These are phyloP conservation scores for Cladorrhinum sp. DNA, from an alignment of 2,329 filamentous ascomycete species.

Conservation along the genomic window DNA sequence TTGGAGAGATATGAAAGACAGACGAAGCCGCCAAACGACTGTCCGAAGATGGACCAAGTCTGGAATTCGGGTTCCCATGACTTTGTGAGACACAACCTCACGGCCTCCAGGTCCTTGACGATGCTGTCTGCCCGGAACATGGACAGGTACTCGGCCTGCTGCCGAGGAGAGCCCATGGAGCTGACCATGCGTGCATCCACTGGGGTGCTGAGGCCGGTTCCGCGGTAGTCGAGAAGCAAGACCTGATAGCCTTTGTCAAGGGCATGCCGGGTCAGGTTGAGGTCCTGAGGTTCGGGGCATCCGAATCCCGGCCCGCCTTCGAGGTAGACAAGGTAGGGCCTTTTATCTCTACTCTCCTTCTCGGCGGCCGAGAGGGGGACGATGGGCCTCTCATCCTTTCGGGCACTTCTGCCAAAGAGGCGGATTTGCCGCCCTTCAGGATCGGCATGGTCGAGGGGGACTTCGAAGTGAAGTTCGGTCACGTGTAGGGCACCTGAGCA, in stretches of 20 bases:
- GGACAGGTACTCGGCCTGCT: constrained; percentile 77
- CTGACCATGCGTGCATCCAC: constrained; percentile 71
- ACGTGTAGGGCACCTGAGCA: constrained; percentile 66
- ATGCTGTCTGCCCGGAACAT: constrained; percentile 87
- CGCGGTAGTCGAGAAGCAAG: constrained; percentile 85
- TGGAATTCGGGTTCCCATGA: constrained; percentile 66
- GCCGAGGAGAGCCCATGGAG: constrained; percentile 57
- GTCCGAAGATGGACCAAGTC: constrained; percentile 83
- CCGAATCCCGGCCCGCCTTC: constrained; percentile 84
- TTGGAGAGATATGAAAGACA: constrained; percentile 79
- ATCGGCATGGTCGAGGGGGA: constrained; percentile 73
- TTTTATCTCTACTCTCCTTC: constrained; percentile 32
- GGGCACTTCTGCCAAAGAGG: constrained; percentile 74
- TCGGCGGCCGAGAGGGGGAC: constrained; percentile 40
- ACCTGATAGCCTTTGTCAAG: constrained; percentile 81
- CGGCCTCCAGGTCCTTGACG: constrained; percentile 82
- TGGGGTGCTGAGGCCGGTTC: constrained; percentile 80
- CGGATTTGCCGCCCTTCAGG: constrained; percentile 60
- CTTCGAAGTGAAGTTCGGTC: constrained; percentile 81
- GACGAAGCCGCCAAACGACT: constrained; percentile 91
- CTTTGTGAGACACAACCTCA: constrained; percentile 70
- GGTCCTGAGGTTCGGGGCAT: constrained; percentile 70
- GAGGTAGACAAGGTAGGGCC: constrained; percentile 67
- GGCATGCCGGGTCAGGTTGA: constrained; percentile 65
- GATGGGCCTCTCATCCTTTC: constrained; percentile 62